Evolutionary conservation across 2,329 filamentous ascomycete species (phyloP).

Genomic region (Phaeosphaeriaceae sp.): DNA sequence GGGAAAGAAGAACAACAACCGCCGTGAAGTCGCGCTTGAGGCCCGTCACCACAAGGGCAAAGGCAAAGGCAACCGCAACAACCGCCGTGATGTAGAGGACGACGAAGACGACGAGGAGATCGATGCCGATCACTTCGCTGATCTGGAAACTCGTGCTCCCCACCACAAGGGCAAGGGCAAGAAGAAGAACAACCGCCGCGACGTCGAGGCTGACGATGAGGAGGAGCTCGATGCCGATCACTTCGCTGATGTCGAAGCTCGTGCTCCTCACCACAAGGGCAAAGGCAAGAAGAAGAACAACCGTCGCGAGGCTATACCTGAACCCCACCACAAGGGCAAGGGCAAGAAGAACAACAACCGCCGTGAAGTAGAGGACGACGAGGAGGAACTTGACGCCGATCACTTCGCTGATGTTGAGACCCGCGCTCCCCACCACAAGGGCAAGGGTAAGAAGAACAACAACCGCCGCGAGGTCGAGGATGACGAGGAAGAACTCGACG

Average conservation of each 20-base stretch:
- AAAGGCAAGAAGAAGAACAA: background rate
- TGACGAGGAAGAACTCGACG: too few relatives aligned
- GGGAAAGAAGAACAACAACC: background rate
- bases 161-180: slow-evolving; percentile 6
- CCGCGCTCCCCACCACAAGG: slow-evolving; percentile 3
- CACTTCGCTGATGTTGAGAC: slow-evolving; percentile 2
- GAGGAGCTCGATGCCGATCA: background rate
- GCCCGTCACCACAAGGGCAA: slow-evolving; percentile 26
- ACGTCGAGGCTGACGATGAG: slow-evolving; percentile 1
- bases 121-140: slow-evolving; percentile 15
- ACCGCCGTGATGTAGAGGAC: slow-evolving; percentile 8
- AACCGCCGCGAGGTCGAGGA: slow-evolving; percentile 5
- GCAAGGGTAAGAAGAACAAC: slow-evolving; percentile 8
- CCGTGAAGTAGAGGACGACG: background rate
- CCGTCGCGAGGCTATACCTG: background rate
- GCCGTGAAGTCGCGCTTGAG: background rate
- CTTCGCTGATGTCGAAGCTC: background rate
- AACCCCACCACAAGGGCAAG: slow-evolving; percentile 3
- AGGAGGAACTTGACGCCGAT: background rate
- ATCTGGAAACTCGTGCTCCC: slow-evolving; percentile 1
- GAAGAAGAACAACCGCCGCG: background rate
- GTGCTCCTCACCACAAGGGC: slow-evolving; percentile 2
- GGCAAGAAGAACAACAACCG: slow-evolving; percentile 6
- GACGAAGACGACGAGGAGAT: slow-evolving; percentile 9
- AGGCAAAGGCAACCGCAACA: slow-evolving; percentile 10